Base-by-base conservation (phyloP, 2,329 filamentous ascomycete species). In the Beauveria caledonica region DNA sequence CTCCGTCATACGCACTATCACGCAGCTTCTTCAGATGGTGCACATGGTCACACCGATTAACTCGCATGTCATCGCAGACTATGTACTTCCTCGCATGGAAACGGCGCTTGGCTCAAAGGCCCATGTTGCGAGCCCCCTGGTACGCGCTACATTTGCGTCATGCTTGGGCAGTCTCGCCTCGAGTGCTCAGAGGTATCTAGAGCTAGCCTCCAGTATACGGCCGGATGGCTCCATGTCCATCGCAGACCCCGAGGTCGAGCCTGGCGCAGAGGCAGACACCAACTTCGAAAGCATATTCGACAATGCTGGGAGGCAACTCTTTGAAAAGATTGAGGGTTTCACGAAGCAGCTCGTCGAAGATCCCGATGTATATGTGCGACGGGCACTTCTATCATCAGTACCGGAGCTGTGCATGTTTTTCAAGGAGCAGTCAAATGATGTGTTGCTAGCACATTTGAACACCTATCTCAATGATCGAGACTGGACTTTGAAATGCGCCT, bases 381-480 rank as follows among this genome's bases (percentile, higher is more conserved):
- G 94, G 62, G 92, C 94, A 1, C 97, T 99, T 69, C 77, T 99
- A 49, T 88, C 88, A 9, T 97, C 94, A 8, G 92, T 99, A 0
- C 88, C 92, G 0, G 90, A 92, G 63, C 80, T 99, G 1, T 99
- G 94, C 70, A 86, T 97, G 65, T 97, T 99, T 73, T 97, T 99
- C 66, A 92, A 89, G 63, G 83, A 87, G n/a, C 88, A 92, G 68
- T 89, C 93, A 1, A 97, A 95, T 71, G 94, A 99, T 69, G 90
- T 99, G n/a, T 86, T 99, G 17, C 78, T 99, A 23, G 96, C 92
- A 36, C 94, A 99, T 74, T 78, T 99, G 29, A 97, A 97, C 69
- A 99, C 94, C 0, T 99, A 99, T 68, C 77, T 99, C 9, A 99
- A 99, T 66, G 94, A 97, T 68, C 86, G 88, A 46, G 92, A 99